These are phyloP conservation scores for Vigna angularis DNA, from an alignment of 306 rosid genomes.

Conservation along the genomic window DNA sequence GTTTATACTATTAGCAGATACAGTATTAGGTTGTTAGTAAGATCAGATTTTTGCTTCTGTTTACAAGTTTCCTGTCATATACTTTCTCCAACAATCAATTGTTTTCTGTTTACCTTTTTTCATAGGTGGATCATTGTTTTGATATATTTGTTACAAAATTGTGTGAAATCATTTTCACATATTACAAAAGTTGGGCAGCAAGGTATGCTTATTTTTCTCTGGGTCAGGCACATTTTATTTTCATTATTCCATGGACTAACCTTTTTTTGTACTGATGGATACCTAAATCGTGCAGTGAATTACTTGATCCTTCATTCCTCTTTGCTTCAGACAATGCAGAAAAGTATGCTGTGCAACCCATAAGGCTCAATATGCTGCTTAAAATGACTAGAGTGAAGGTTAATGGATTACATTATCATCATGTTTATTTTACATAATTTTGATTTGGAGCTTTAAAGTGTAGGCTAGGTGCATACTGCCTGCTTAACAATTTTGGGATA, in stretches of 20 bases:
- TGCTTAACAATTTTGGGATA: slow-evolving; percentile 22
- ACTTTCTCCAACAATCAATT: slow-evolving; percentile 32
- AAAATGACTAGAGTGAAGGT: slow-evolving; percentile 97
- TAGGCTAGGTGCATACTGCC: slow-evolving; percentile 12
- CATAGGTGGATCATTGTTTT: slow-evolving; percentile 93
- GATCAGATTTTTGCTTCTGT: slow-evolving; percentile 10
- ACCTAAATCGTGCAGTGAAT: slow-evolving; percentile 72
- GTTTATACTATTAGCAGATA: slow-evolving; percentile 5
- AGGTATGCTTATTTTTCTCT: slow-evolving; percentile 58
- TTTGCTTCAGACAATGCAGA: slow-evolving; percentile 91
- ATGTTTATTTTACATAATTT: slow-evolving; percentile 36
- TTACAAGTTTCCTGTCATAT: slow-evolving; percentile 17
- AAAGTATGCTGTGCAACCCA: slow-evolving; percentile 82
- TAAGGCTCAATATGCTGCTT: slow-evolving; percentile 79
- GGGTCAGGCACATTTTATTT: slow-evolving; percentile 43
- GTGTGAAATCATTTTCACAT: slow-evolving; percentile 79
- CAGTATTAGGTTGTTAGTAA: slow-evolving; percentile 18
- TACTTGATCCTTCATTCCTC: slow-evolving; percentile 92
- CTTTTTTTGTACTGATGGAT: slow-evolving; percentile 30
- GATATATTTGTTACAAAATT: slow-evolving; percentile 88
- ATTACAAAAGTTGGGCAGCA: slow-evolving; percentile 98
- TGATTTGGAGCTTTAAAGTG: slow-evolving; percentile 36
- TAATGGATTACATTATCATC: slow-evolving; percentile 33
- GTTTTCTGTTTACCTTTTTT: slow-evolving; percentile 29
- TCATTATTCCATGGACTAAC: slow-evolving; percentile 37